Evolutionary conservation across 2,329 filamentous ascomycete genomes (phyloP).

Genomic region (Fusarium sp.): DNA sequence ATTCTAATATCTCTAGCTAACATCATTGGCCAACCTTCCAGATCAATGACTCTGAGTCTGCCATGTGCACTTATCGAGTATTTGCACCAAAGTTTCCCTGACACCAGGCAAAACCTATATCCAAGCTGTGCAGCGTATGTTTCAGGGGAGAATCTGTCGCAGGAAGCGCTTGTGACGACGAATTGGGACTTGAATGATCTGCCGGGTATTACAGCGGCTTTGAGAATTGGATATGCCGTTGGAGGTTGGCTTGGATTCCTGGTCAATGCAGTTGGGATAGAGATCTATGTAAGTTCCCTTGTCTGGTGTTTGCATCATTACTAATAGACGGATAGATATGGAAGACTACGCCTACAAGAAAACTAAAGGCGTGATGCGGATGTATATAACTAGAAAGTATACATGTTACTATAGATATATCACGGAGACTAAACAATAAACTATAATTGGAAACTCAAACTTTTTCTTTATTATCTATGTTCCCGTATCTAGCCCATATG

Average conservation of each 20-base stretch:
- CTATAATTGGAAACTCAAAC: neutral
- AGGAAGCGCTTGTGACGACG: constrained; percentile 13
- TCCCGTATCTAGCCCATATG: fast-evolving
- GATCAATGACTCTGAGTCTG: neutral
- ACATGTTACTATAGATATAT: fast-evolving
- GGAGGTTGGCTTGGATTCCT: constrained; percentile 1
- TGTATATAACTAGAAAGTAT: too few relatives aligned
- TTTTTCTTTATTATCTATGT: neutral
- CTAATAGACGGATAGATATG: neutral
- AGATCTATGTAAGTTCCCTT: constrained; percentile 10
- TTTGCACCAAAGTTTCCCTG: constrained; percentile 4
- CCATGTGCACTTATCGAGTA: constrained; percentile 17
- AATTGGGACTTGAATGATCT: constrained; percentile 24
- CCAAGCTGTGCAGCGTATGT: constrained; percentile 4
- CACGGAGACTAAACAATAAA: fast-evolving
- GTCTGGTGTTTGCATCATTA: neutral
- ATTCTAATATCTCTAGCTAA: constrained; percentile 1
- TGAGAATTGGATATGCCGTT: constrained; percentile 7
- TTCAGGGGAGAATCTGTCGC: neutral
- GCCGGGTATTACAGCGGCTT: constrained; percentile 2
- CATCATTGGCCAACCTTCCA: neutral
- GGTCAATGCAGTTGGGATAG: neutral
- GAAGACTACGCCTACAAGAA: neutral
- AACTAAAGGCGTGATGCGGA: neutral
- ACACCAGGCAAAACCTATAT: neutral